Evolutionary conservation across 371 early-diverging fungal genomes (phyloP).

Genomic region (Zychaea mexicana): DNA sequence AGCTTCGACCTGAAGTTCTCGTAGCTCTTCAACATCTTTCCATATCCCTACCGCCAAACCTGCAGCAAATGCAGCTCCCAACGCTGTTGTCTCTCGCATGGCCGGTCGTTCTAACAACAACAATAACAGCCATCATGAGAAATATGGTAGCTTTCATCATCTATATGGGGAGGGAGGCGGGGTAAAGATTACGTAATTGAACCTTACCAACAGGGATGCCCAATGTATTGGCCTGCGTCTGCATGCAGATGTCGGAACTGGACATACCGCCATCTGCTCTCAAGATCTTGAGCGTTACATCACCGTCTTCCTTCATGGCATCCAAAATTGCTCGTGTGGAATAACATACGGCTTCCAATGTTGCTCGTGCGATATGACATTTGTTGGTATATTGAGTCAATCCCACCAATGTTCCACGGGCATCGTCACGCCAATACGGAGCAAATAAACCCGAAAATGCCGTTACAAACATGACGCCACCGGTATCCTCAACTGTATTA

Average conservation of each 20-base stretch:
- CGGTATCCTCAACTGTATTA: constrained; percentile 70
- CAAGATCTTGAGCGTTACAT: constrained; percentile 64
- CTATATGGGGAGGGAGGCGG: too few relatives aligned
- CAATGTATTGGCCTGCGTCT: constrained; percentile 88
- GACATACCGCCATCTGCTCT: constrained; percentile 95
- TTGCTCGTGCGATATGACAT: constrained; percentile 85
- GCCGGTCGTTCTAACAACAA: constrained; percentile 73
- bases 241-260: constrained; percentile 89
- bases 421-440: constrained; percentile 95
- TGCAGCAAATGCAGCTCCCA: constrained; percentile 95
- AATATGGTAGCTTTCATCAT: background rate
- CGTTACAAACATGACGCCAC: constrained; percentile 94
- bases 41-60: constrained; percentile 83
- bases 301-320: constrained; percentile 79
- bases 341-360: constrained; percentile 89
- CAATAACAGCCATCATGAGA: background rate
- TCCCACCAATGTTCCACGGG: constrained; percentile 88
- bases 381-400: constrained; percentile 88
- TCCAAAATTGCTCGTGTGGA: constrained; percentile 89
- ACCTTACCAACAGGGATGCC: constrained; percentile 58
- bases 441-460: constrained; percentile 95
- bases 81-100: constrained; percentile 92
- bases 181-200: background rate
- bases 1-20: constrained; percentile 28
- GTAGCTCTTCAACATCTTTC: constrained; percentile 48